Base-by-base conservation (phyloP, 225 moss, liverwort and hornwort species). In the Polytrichum commune region DNA sequence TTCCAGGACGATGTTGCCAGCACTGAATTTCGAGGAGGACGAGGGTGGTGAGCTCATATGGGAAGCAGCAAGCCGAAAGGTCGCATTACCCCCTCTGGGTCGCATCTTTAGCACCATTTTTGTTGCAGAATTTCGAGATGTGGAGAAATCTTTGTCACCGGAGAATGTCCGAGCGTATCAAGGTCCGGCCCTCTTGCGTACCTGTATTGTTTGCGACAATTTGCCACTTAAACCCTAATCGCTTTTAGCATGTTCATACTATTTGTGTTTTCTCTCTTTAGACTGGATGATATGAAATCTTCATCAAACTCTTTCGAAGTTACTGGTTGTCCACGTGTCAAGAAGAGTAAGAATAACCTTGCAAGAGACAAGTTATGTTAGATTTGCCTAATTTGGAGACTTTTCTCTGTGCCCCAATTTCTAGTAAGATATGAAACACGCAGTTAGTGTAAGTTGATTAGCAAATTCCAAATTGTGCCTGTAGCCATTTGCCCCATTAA, bases 31-130 rank as follows among this genome's bases (percentile, higher is more conserved):
- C 29, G 79, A 75, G 57, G 81, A 74, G 76, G 78, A 78, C 38
- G 73, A 65, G 10, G 80, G 77, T 35, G 85, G 74, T 29, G 78
- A 63, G 24, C 55, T 78, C 18, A 69, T 88, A 4, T 81, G 85
- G 85, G 85, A 85, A 76, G 76, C 74, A 8, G 76, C 74, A 8
- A 76, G 23, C 73, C 79, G 57, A 28, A 46, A 67, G 55, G 77
- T 62, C 66, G 66, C 71, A 68, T 27, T 85, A 53, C 88, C 80
- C 57, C 91, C 87, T 72, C 53, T 90, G 7, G 96, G 93, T 69
- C 90, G 96, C 28, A 78, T 90, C 65, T 75, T 96, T 54, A 85
- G 69, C 69, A 58, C 81, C 26, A 73, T 96, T 30, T 90, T 96
- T 57, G 80, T 68, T 27, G 86, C 86, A 1, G 87, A 90, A 58